Evolutionary conservation across 108 stramenopile species (phyloP), one percentile per base, ranked within the genome.

Genomic region (Cyclotella choctawhatcheeana): DNA sequence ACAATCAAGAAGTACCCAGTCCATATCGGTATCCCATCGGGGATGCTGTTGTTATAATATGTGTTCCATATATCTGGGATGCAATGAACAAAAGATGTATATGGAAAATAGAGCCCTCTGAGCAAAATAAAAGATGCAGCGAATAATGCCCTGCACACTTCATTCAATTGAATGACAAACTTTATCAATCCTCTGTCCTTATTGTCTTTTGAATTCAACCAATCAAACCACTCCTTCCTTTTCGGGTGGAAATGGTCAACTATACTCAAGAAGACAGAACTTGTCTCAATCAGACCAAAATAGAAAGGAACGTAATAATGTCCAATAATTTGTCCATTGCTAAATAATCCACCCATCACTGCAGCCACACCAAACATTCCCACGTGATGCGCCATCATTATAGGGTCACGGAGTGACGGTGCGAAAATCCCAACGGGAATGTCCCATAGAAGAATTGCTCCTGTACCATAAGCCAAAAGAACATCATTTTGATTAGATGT

Each of bases 241-340:
- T 86, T 89, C 1, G 88, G 88, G 81, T 89, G 88, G 48, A 86
- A 89, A 0, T 85, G 44, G 73, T 89, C 86, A 44, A 90, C 85
- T 51, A 84, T 60, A 27, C 64, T 51, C 58, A 90, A 74, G 29
- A 85, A 85, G 14, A 90, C 64, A 4, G 84, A 86, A 50, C 83
- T 85, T 12, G 86, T 51, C 72, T 90, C 89, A 58, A 90, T 82
- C 13, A 85, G 82, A 10, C 89, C 89, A 66, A 88, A 85, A 69
- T 85, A 90, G 64, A 87, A 85, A 5, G 84, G 82, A 21, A 75
- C 82, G 44, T 88, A 86, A 58, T 86, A 84, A 44, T 78, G 62
- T 20, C 81, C 85, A 40, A 85, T 72, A 44, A 74, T 65, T 44
- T 61, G 37, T 25, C 61, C 50, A 24, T 65, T 56, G 7, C 62